Percentiles rank a stretch among this genome's conserved stretches.
Evolutionary conservation across 208 protist species (phyloP).

Genomic region (Trypanosoma mega): DNA sequence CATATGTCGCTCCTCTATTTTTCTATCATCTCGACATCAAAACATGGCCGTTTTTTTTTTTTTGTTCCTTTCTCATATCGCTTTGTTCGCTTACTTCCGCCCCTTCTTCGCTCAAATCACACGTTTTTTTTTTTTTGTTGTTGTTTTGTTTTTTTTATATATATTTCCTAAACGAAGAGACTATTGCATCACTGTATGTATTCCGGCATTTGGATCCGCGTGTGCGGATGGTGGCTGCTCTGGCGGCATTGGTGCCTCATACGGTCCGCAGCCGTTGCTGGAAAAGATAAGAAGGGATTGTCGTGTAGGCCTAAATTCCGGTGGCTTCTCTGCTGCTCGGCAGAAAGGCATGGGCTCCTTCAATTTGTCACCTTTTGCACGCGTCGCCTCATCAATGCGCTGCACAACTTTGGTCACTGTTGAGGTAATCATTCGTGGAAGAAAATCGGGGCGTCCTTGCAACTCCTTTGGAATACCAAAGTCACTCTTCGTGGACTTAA

Average conservation of each 20-base stretch:
- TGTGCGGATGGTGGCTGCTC: constrained; percentile 1
- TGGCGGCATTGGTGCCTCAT: not conserved
- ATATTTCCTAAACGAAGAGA: no score
- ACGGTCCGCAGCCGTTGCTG: constrained; percentile 40
- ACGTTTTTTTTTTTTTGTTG: no score
- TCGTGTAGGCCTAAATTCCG: constrained; percentile 12
- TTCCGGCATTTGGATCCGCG: no score
- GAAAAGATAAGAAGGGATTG: constrained; percentile 58
- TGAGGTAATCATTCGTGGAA: constrained; percentile 51
- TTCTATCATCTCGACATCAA: no score
- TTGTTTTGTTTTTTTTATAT: no score
- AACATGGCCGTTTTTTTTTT: no score
- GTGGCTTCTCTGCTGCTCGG: constrained; percentile 20
- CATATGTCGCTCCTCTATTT: no score
- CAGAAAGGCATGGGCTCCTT: constrained; percentile 23
- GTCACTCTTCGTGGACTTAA: constrained; percentile 39
- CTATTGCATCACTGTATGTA: no score
- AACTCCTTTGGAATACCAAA: constrained; percentile 63
- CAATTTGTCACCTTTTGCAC: not conserved
- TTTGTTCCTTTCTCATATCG: no score
- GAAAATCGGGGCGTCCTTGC: constrained; percentile 32
- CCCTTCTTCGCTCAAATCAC: no score
- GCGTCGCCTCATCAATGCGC: constrained; percentile 33
- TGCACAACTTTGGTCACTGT: constrained; percentile 37
- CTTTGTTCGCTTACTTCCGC: no score